These are phyloP conservation scores for Mycena chlorophos DNA, from an alignment of 768 basidiomycete species.

Conservation along the genomic window DNA sequence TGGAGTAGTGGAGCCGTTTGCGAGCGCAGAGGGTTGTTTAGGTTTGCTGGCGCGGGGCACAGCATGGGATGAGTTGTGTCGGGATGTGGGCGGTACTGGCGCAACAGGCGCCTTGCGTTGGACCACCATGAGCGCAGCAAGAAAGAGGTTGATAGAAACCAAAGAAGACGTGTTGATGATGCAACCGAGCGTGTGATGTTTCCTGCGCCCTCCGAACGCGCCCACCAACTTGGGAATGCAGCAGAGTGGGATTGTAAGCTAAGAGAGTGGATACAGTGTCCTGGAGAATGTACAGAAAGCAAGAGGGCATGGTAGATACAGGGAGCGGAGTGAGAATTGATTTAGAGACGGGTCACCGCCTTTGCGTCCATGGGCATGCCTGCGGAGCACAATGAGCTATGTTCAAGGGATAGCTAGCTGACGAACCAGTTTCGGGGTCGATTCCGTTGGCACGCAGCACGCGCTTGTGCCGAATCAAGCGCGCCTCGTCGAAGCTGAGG, in stretches of 20 bases:
- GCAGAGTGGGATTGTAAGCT: no score
- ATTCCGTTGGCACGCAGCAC: constrained; percentile 88
- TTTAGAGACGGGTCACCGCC: constrained; percentile 62
- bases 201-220: no score
- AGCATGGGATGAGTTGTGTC: background rate
- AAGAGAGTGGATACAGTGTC: no score
- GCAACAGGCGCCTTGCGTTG: background rate
- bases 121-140: background rate
- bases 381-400: constrained; percentile 26
- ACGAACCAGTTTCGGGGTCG: constrained; percentile 82
- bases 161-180: background rate
- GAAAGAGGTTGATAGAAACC: background rate
- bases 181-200: no score
- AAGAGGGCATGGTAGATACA: no score
- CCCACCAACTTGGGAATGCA: no score
- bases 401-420: constrained; percentile 1
- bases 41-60: background rate
- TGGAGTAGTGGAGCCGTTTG: background rate
- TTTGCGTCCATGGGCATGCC: constrained; percentile 81
- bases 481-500: constrained; percentile 90
- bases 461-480: constrained; percentile 85
- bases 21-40: background rate
- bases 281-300: no score
- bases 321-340: no score
- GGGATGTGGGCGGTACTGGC: background rate